Conservation (phyloP, 108 stramenopile species). For the Craspedostauros australis region DNA sequence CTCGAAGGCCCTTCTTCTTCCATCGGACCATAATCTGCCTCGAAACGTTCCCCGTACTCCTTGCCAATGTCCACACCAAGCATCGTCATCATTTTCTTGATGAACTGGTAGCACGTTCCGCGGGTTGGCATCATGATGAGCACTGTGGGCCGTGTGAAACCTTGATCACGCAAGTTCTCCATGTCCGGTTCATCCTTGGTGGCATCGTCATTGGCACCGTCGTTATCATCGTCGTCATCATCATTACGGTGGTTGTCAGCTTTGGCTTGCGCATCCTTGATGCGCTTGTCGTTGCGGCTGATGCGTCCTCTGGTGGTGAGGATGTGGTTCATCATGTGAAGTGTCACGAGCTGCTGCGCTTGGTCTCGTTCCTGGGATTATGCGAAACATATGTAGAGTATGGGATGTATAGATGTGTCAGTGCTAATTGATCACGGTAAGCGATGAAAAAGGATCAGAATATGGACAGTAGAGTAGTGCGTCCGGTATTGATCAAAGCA, state of each 20-base stretch:
- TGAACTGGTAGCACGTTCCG: conserved; percentile 60
- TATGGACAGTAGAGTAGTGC: too few species aligned
- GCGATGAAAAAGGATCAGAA: too few species aligned
- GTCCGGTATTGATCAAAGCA: not conserved
- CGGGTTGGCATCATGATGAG: conserved; percentile 78
- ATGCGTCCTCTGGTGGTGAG: conserved; percentile 55
- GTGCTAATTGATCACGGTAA: too few species aligned
- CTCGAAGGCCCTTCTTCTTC: conserved; percentile 14
- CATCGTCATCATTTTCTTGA: conserved; percentile 43
- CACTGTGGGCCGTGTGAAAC: conserved; percentile 79
- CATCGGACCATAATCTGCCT: conserved; percentile 61
- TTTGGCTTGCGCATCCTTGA: conserved; percentile 31
- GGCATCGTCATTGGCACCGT: conserved; percentile 9
- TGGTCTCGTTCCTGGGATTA: conserved; percentile 47
- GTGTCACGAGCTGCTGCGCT: conserved; percentile 30
- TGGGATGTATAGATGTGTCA: too few species aligned
- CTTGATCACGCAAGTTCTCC: conserved; percentile 73
- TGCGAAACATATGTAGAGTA: too few species aligned
- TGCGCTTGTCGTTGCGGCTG: conserved; percentile 52
- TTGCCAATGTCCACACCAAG: conserved; percentile 24
- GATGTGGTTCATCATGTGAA: conserved; percentile 80
- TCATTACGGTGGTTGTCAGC: conserved; percentile 16
- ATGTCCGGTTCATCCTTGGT: conserved; percentile 23
- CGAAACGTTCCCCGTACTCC: conserved; percentile 58
- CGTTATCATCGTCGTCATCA: conserved; percentile 12